These are phyloP conservation scores for Daedaleopsis sinensis DNA, from an alignment of 768 basidiomycete genomes.

Conservation along the genomic window DNA sequence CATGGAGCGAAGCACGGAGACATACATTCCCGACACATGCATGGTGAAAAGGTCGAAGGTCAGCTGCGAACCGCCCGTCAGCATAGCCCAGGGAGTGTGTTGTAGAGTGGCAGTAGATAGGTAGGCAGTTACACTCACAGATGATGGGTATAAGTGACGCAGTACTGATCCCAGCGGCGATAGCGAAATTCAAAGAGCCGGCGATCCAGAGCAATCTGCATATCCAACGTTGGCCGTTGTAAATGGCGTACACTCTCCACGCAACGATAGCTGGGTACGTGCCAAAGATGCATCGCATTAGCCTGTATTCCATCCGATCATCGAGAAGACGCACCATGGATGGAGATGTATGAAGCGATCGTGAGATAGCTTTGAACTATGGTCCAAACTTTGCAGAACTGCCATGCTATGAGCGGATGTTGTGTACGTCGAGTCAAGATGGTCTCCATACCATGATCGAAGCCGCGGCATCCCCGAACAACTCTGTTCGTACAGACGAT, in stretches of 20 bases:
- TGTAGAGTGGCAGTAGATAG: not conserved
- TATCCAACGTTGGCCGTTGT: conserved; percentile 28
- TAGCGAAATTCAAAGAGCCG: conserved; percentile 23
- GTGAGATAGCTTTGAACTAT: conserved; percentile 30
- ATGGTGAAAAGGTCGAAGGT: conserved; percentile 26
- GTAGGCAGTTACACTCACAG: conserved; percentile 13
- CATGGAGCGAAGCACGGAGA: not conserved
- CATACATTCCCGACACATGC: conserved; percentile 30
- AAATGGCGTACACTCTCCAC: conserved; percentile 28
- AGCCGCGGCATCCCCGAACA: conserved; percentile 19
- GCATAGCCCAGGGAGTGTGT: not conserved
- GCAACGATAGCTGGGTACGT: conserved; percentile 27
- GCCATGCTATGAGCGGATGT: not conserved
- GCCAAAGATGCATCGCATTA: not conserved
- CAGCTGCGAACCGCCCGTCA: conserved; percentile 14
- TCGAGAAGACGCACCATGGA: conserved; percentile 23
- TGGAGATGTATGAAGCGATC: conserved; percentile 32
- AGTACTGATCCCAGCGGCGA: conserved; percentile 26
- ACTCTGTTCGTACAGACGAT: conserved; percentile 12
- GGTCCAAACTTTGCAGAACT: conserved; percentile 34
- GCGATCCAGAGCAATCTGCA: conserved; percentile 26
- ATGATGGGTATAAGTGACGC: conserved; percentile 27
- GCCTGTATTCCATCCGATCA: not conserved
- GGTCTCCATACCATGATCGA: conserved; percentile 16
- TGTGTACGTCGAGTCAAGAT: not conserved